Evolutionary conservation across 495 filamentous ascomycete genomes (phyloP).

Genomic region (Tirmania nivea): DNA sequence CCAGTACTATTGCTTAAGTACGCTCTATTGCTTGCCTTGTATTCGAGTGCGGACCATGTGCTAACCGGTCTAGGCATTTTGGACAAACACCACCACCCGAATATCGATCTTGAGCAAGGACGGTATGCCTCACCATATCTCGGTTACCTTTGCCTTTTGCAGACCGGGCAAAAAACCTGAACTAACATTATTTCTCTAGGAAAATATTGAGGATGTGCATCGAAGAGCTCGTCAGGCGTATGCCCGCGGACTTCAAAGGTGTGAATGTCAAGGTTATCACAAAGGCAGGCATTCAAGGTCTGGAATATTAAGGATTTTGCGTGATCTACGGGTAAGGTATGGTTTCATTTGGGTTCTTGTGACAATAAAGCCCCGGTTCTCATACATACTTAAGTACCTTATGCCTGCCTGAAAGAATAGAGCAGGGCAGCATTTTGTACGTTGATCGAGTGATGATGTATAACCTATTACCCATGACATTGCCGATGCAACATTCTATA

Average conservation of each 20-base stretch:
- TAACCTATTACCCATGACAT: too few relatives aligned
- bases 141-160: background rate
- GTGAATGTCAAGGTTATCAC: constrained; percentile 80
- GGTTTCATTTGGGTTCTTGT: too few relatives aligned
- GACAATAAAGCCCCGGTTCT: too few relatives aligned
- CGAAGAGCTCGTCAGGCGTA: constrained; percentile 68
- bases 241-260: constrained; percentile 97
- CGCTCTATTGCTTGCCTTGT: background rate
- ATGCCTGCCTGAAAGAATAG: too few relatives aligned
- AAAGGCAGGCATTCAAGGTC: constrained; percentile 67
- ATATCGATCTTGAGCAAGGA: constrained; percentile 70
- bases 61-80: constrained; percentile 46
- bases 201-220: constrained; percentile 84
- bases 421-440: too few relatives aligned
- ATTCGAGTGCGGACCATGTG: constrained; percentile 55
- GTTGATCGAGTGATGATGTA: too few relatives aligned
- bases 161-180: background rate
- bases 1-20: constrained; percentile 40
- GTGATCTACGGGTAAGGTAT: too few relatives aligned
- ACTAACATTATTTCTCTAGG: constrained; percentile 20
- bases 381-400: too few relatives aligned
- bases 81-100: constrained; percentile 92
- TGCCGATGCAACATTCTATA: too few relatives aligned
- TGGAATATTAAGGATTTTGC: constrained; percentile 23
- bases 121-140: background rate